Evolutionary conservation across 1,284 basidiomycete genomes (phyloP).

Genomic region (Moesziomyces antarcticus): DNA sequence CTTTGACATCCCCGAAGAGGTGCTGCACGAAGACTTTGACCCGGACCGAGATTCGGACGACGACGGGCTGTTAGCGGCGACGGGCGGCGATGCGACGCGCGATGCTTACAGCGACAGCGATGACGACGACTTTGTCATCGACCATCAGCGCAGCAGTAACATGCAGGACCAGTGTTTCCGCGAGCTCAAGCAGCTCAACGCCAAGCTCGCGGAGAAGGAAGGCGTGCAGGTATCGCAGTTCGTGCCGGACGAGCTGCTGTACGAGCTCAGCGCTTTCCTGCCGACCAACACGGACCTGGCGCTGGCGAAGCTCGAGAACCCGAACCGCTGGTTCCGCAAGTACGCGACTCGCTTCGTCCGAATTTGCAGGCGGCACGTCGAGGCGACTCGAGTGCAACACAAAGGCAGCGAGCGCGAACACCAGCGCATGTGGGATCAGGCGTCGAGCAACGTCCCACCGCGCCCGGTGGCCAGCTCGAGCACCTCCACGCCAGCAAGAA

Average conservation of each 20-base stretch:
- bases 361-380: conserved; percentile 21
- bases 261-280: conserved; percentile 25
- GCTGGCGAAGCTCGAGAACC: conserved; percentile 1
- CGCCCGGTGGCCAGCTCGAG: background rate
- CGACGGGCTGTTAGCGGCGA: conserved; percentile 9
- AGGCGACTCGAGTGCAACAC: background rate
- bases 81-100: background rate
- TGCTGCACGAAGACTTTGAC: conserved; percentile 27
- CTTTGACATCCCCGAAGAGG: conserved; percentile 20
- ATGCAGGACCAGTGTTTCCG: conserved; percentile 20
- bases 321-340: conserved; percentile 11
- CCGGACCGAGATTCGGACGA: conserved; percentile 24
- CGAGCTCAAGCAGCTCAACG: conserved; percentile 28
- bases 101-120: conserved; percentile 2
- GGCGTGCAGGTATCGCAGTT: conserved; percentile 9
- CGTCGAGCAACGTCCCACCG: background rate
- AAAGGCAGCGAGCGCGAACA: background rate
- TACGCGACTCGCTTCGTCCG: conserved; percentile 28
- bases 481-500: background rate
- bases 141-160: conserved; percentile 15
- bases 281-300: conserved; percentile 7
- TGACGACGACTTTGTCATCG: conserved; percentile 28
- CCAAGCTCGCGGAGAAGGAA: conserved; percentile 19
- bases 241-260: conserved; percentile 26
- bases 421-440: background rate